Evolutionary conservation across 2,329 filamentous ascomycete species (phyloP), one percentile per base, ranked within the genome.

Genomic region (Xenosphaeropsis pyriputrescens): DNA sequence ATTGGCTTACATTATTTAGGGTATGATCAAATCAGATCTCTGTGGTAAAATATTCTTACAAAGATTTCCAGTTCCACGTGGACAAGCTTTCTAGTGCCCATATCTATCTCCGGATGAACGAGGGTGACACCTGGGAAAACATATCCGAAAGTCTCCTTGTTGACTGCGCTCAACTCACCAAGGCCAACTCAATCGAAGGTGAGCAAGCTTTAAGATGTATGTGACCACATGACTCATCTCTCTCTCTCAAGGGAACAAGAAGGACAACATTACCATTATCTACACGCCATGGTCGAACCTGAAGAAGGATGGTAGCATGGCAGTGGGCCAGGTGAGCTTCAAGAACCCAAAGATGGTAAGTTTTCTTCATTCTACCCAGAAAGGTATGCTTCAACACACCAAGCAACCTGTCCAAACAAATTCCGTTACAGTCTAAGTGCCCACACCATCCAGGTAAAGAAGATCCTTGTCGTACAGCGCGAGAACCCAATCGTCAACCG

Each of bases 251-350:
- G 83, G 91, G 45, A 98, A 98, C 67, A 98, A 98, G 62, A 96
- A 95, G 60, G 89, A 96, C 59, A 96, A 96, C 60, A 68, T 98
- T 51, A 93, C 86, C 13, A 60, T 98, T 53, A 93, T 98, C 53
- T 98, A 98, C 64, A 98, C 91, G 4, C 91, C 91, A 6, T 96
- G 91, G 86, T 82, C 84, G 33, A 98, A 98, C 57, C 71, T 98
- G 26, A 82, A 85, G 57, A 98, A 98, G 57, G 85, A 93, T 54
- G 89, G 88, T 19, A 85, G 80, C 57, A 98, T 98, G 91, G 88
- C 85, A 14, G 79, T 80, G 3, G 91, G 91, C 16, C 91, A 98
- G 57, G 91, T 98, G 38, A 80, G 83, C 45, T 98, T 96, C 66
- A 88, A 94, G 55, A 85, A 95, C 59, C 72, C 70, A 31, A 85